These are phyloP conservation scores for Psidium friedrichsthalianum DNA, from an alignment of 345 rosid species.

Conservation along the genomic window DNA sequence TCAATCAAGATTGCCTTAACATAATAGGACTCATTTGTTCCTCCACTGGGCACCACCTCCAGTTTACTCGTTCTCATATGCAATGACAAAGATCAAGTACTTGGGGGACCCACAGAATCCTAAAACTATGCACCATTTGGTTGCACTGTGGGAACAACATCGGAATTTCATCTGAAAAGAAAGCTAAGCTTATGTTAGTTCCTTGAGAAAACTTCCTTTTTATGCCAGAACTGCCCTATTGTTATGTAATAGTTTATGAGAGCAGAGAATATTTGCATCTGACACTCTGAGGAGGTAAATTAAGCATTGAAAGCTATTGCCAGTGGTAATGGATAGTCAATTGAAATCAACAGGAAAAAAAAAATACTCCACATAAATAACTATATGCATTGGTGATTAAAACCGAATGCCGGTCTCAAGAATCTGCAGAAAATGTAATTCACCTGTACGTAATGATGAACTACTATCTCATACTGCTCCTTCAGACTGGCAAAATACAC, in stretches of 20 bases:
- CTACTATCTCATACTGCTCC: conserved; percentile 87
- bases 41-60: neutral
- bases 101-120: neutral
- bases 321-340: neutral
- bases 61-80: neutral
- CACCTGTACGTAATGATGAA: conserved; percentile 92
- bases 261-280: neutral
- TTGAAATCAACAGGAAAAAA: neutral
- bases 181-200: neutral
- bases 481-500: conserved; percentile 93
- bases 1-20: neutral
- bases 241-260: neutral
- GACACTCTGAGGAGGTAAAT: neutral
- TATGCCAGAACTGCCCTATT: neutral
- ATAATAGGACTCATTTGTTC: neutral
- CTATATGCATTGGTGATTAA: neutral
- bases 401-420: neutral
- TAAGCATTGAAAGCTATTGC: neutral
- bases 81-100: neutral
- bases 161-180: neutral
- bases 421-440: neutral
- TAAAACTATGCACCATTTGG: neutral
- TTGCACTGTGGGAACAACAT: neutral
- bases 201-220: neutral
- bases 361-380: neutral